Evolutionary conservation across 208 protist species (phyloP), one percentile per base, ranked within the genome.

Genomic region (Leishmania amazonensis): DNA sequence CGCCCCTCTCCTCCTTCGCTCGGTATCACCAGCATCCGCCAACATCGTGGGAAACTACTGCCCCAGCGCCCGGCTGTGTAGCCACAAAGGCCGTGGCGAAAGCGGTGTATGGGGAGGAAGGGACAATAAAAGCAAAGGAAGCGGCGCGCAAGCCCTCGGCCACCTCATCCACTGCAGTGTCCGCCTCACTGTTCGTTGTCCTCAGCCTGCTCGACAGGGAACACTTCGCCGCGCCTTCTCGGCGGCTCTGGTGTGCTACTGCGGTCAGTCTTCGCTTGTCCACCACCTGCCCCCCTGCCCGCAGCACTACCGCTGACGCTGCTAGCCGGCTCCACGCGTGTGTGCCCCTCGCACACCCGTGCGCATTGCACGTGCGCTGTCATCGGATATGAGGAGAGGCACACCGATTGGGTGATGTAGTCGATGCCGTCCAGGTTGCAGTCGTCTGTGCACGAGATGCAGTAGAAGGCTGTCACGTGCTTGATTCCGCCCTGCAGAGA

Each of bases 391-490:
- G 90, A 91, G 11, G 89, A 95, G 53, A 95, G 79, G 79, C 91
- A 96, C 70, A 90, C 90, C 62, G 85, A 80, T 58, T 90, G 85
- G 11, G 94, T 95, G 57, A 96, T 82, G 80, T 96, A 97, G 78
- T 97, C 92, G 15, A 96, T 82, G 0, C 91, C 94, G 45, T 96
- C 90, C 31, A 96, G 68, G 67, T 90, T 87, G 70, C 85, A 81
- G 58, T 98, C 93, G 31, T 98, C 95, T 15, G 93, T 94, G 89
- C 95, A 98, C 47, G 91, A 87, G 86, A 98, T 89, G 81, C 87
- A 91, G 78, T 95, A 96, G 74, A 96, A 96, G 42, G 87, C 92
- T 2, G 79, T 75, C 8, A 96, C 91, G 77, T 92, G 84, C 85
- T 98, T 98, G 57, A 96, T 84, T 35, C 95, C 95, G 40, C 95